Evolutionary conservation across 805 yeast genomes (phyloP), one percentile per base, ranked within the genome.

Genomic region (Saccharomycopsis lassenensis): DNA sequence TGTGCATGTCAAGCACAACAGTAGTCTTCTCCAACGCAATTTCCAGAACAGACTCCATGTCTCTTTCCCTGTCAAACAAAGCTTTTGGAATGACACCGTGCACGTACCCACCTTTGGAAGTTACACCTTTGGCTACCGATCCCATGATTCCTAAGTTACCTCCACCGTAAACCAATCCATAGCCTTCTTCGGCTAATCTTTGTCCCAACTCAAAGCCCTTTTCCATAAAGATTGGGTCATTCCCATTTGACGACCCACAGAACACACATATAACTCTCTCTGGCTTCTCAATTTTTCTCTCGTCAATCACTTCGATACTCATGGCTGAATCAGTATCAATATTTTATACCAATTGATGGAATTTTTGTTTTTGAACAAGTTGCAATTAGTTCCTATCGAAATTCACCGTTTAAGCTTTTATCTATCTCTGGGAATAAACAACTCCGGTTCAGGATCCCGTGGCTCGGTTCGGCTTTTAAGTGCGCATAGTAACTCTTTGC

Each of bases 11-110:
- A 36, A 71, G 66, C 2, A 85, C 95, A 47, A 85, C 65, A 0
- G 86, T 78, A 11, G 94, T 80, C 48, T 71, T 69, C 24, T 94
- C 94, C 52, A 79, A 83, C 27, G 58, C 61, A 6, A 51, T 48
- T 20, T 52, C 57, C n/a, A n/a, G n/a, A 30, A 52, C 52, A 7
- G 49, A 43, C 19, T 60, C 62, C 15, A 59, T 60, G n/a, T 60
- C 59, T 46, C 89, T 65, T 54, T 84, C 94, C 45, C 77, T 71
- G 5, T 75, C 61, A 39, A 84, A 80, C 46, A 85, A 62, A 0
- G 94, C 93, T 47, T 71, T 71, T n/a, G 94, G 94, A 39, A 85
- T 84, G 47, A 84, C 69, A 4, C 94, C 95, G 48, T 80, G 85
- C 24, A 83, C 94, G 40, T 71, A 68, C 3, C 84, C 86, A 7